These are phyloP conservation scores for Annulohypoxylon truncatum DNA, from an alignment of 2,329 filamentous ascomycete genomes.

Conservation along the genomic window DNA sequence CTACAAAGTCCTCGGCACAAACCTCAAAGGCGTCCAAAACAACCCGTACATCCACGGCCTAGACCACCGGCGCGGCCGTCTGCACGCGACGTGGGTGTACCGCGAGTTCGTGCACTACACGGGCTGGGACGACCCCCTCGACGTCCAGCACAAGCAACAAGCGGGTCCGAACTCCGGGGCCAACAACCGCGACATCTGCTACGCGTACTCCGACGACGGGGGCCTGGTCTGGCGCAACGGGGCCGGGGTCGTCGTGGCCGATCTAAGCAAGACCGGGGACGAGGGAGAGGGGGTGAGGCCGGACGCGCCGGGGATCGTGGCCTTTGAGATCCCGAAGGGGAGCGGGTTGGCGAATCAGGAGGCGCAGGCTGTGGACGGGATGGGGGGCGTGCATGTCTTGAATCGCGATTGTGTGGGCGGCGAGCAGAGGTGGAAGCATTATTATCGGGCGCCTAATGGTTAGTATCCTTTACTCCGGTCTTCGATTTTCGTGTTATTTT, in stretches of 20 bases:
- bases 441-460: constrained; percentile 52
- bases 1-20: constrained; percentile 55
- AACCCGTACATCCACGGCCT: constrained; percentile 66
- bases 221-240: constrained; percentile 59
- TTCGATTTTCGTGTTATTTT: not conserved
- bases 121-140: constrained; percentile 56
- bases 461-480: too few relatives aligned
- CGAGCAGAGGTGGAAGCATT: constrained; percentile 54
- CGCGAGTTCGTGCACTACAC: constrained; percentile 59
- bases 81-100: constrained; percentile 63
- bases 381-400: constrained; percentile 60
- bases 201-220: constrained; percentile 59
- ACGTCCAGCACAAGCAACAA: constrained; percentile 57
- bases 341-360: constrained; percentile 63
- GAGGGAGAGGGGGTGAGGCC: constrained; percentile 54
- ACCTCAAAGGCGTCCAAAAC: constrained; percentile 64
- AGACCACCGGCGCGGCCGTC: constrained; percentile 49
- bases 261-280: too few relatives aligned
- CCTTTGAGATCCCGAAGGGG: constrained; percentile 58
- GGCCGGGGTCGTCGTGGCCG: constrained; percentile 51
- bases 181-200: constrained; percentile 64
- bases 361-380: constrained; percentile 58
- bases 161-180: constrained; percentile 57
- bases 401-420: constrained; percentile 57
- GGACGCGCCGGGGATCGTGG: constrained; percentile 55